Percentiles rank a stretch among this genome's conserved stretches.
These are phyloP conservation scores for Gossypium gossypioides DNA, from an alignment of 441 rosid species.

Conservation along the genomic window DNA sequence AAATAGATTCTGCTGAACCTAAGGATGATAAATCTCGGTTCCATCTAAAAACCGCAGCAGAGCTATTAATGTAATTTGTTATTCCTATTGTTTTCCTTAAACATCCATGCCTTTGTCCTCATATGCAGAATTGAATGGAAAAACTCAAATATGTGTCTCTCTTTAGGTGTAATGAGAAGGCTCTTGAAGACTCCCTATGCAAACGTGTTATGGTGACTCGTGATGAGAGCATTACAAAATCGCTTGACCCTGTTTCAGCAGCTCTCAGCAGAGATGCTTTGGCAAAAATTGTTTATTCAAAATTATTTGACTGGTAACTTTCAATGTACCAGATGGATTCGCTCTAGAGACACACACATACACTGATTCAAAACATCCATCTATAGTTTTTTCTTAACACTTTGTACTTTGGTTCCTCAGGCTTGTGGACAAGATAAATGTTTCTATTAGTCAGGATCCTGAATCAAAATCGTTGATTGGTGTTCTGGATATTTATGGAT, in stretches of 20 bases:
- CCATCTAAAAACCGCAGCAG: constrained; percentile 73
- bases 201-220: constrained; percentile 91
- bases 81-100: neutral
- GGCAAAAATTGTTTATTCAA: constrained; percentile 86
- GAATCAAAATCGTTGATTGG: constrained; percentile 75
- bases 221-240: constrained; percentile 84
- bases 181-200: constrained; percentile 78
- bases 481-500: constrained; percentile 78
- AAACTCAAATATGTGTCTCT: constrained; percentile 12
- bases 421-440: constrained; percentile 80
- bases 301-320: constrained; percentile 88
- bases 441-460: constrained; percentile 85
- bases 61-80: constrained; percentile 61
- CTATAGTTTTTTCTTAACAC: constrained; percentile 10
- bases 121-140: constrained; percentile 12
- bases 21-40: constrained; percentile 65
- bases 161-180: constrained; percentile 75
- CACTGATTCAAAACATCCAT: neutral
- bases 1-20: constrained; percentile 66
- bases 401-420: constrained; percentile 32
- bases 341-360: neutral
- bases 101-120: constrained; percentile 1
- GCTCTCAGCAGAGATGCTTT: constrained; percentile 82
- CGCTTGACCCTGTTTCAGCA: constrained; percentile 78
- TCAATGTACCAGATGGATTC: neutral